Evolutionary conservation across 805 yeast genomes (phyloP).

Genomic region (Starmerella vaccinii): DNA sequence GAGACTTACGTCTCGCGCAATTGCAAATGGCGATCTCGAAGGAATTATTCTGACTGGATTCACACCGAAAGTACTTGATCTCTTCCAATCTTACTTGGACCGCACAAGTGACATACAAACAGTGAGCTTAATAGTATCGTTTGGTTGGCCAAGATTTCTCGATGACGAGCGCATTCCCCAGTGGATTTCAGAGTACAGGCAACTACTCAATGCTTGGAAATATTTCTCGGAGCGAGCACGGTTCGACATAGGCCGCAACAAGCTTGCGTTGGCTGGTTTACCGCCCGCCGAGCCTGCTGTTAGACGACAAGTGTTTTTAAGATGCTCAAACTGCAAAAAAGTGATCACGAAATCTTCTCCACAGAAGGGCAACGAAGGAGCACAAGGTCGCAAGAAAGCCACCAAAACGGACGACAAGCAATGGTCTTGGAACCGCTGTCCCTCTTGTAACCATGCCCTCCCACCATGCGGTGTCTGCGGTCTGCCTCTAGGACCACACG

Average conservation of each 20-base stretch:
- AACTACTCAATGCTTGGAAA: slow-evolving; percentile 67
- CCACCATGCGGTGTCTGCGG: slow-evolving; percentile 89
- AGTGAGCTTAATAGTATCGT: slow-evolving; percentile 69
- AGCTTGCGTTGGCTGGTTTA: slow-evolving; percentile 30
- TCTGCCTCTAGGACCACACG: slow-evolving; percentile 54
- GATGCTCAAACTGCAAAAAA: slow-evolving; percentile 75
- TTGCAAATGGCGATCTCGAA: slow-evolving; percentile 73
- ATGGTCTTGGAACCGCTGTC: slow-evolving; percentile 39
- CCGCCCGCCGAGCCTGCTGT: slow-evolving; percentile 7
- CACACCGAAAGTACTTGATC: slow-evolving; percentile 69
- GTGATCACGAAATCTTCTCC: slow-evolving; percentile 11
- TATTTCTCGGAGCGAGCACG: slow-evolving; percentile 68
- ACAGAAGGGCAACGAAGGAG: not conserved
- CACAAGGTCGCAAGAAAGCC: not conserved
- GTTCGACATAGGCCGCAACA: slow-evolving; percentile 70
- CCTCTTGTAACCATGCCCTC: slow-evolving; percentile 75
- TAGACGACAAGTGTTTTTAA: slow-evolving; percentile 57
- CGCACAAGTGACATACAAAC: slow-evolving; percentile 86
- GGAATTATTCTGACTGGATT: slow-evolving; percentile 88
- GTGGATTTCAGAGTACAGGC: slow-evolving; percentile 67
- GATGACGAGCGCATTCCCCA: slow-evolving; percentile 57
- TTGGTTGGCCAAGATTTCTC: slow-evolving; percentile 77
- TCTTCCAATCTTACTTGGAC: slow-evolving; percentile 78
- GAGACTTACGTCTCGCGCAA: slow-evolving; percentile 59
- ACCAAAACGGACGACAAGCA: not conserved